A percentile compares a stretch with the other conserved stretches of the same genome.
These are phyloP conservation scores for Purpureocillium takamizusanense DNA, from an alignment of 2,329 filamentous ascomycete species.

Conservation along the genomic window DNA sequence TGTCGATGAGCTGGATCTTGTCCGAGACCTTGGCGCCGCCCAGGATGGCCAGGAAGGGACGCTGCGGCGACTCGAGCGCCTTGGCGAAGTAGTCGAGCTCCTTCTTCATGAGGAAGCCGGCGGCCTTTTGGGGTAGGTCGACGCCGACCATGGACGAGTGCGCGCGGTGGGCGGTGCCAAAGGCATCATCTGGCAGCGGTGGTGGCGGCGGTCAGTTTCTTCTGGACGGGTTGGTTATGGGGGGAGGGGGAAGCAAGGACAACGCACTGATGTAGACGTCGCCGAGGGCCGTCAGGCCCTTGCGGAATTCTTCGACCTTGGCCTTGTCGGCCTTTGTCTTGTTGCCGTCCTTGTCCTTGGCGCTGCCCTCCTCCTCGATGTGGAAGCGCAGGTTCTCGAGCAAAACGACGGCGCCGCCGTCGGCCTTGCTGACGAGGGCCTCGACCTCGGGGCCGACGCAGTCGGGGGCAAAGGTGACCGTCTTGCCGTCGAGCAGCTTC, in stretches of 20 bases:
- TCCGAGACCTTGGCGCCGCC: constrained; percentile 97
- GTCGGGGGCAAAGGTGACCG: constrained; percentile 82
- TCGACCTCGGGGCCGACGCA: constrained; percentile 86
- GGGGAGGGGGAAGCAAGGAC: not conserved
- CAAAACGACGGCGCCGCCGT: constrained; percentile 74
- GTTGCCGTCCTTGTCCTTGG: constrained; percentile 87
- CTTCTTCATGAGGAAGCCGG: constrained; percentile 99
- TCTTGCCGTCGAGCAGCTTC: constrained; percentile 70
- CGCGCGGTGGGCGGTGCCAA: constrained; percentile 94
- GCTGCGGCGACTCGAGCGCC: constrained; percentile 85
- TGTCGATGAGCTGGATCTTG: constrained; percentile 99
- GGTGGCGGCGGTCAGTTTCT: too few relatives aligned
- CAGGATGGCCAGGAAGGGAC: constrained; percentile 96
- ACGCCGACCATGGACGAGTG: constrained; percentile 99
- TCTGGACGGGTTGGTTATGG: too few relatives aligned
- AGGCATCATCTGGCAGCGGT: constrained; percentile 71
- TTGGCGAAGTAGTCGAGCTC: constrained; percentile 99
- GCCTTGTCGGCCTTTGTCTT: constrained; percentile 97
- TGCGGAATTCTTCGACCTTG: constrained; percentile 87
- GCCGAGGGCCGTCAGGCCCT: constrained; percentile 86
- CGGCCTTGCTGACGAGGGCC: constrained; percentile 76
- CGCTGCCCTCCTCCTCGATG: constrained; percentile 93
- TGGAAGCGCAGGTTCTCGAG: constrained; percentile 99
- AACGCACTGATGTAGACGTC: constrained; percentile 90
- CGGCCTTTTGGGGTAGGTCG: constrained; percentile 90